Evolutionary conservation across 495 filamentous ascomycete species (phyloP).

Genomic region (Xylaria acuta): DNA sequence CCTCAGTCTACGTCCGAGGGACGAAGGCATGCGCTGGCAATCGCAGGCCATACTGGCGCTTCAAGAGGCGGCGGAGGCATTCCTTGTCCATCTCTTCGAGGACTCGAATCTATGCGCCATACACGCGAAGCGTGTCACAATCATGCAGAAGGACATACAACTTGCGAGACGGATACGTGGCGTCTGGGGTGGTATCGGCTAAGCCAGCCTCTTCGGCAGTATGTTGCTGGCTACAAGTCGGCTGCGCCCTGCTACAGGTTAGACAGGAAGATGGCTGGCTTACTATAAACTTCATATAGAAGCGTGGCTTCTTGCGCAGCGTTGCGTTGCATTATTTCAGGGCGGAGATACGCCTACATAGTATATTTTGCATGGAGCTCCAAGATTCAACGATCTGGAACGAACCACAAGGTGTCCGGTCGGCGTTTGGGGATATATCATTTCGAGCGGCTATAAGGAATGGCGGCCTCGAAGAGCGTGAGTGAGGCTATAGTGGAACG

Average conservation of each 20-base stretch:
- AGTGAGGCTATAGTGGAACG: constrained; percentile 14
- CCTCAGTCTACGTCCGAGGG: constrained; percentile 54
- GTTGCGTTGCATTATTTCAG: neutral
- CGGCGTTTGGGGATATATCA: constrained; percentile 20
- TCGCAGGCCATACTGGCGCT: constrained; percentile 87
- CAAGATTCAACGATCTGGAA: neutral
- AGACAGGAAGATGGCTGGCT: neutral
- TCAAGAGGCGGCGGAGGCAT: constrained; percentile 92
- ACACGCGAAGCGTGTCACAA: constrained; percentile 94
- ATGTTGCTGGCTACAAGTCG: neutral
- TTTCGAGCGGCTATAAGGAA: constrained; percentile 10
- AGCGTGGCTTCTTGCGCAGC: neutral
- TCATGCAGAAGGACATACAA: constrained; percentile 97
- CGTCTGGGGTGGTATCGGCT: constrained; percentile 59
- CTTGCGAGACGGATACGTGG: constrained; percentile 82
- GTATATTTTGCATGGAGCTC: constrained; percentile 5
- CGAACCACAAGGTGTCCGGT: neutral
- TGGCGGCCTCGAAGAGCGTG: neutral
- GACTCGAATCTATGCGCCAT: constrained; percentile 95
- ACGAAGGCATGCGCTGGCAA: constrained; percentile 82
- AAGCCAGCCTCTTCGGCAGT: constrained; percentile 4
- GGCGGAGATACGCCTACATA: neutral
- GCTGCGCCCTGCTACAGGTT: neutral
- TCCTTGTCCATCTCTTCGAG: constrained; percentile 92
- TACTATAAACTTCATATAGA: neutral